Evolutionary conservation across 1,284 basidiomycete species (phyloP).

Genomic region (Phenoliferia sp.): DNA sequence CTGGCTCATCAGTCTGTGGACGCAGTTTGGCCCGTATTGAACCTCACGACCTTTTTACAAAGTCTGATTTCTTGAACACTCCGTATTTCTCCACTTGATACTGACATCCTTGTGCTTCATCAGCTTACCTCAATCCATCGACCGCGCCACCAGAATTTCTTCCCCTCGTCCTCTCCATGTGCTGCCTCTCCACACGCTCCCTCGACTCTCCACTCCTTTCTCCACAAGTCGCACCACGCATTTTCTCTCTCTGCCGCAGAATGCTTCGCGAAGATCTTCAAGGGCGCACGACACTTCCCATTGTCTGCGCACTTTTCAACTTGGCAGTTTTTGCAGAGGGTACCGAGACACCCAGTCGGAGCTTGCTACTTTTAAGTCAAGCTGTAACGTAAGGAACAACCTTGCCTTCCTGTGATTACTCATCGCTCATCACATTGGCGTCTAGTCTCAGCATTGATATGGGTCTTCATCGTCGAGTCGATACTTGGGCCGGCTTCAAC

Average conservation of each 20-base stretch:
- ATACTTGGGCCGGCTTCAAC: neutral
- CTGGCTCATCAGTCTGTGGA: neutral
- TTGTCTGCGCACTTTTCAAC: neutral
- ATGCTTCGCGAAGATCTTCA: neutral
- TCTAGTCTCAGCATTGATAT: neutral
- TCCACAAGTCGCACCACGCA: neutral
- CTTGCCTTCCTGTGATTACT: neutral
- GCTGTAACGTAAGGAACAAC: neutral
- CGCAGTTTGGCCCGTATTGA: neutral
- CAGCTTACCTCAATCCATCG: neutral
- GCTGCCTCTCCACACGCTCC: slow-evolving; percentile 2
- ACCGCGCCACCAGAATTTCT: neutral
- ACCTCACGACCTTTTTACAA: neutral
- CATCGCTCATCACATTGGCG: neutral
- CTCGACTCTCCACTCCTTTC: neutral
- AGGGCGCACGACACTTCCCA: neutral
- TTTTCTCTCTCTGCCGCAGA: neutral
- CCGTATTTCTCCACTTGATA: neutral
- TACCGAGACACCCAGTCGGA: neutral
- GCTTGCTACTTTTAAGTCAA: neutral
- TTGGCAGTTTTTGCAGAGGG: neutral
- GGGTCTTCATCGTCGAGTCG: neutral
- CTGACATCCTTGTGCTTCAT: too few species aligned
- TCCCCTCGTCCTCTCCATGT: neutral
- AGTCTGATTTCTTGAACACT: neutral